Base-by-base conservation (phyloP, 1,284 basidiomycete genomes). In the Fomitopsis schrenkii region DNA sequence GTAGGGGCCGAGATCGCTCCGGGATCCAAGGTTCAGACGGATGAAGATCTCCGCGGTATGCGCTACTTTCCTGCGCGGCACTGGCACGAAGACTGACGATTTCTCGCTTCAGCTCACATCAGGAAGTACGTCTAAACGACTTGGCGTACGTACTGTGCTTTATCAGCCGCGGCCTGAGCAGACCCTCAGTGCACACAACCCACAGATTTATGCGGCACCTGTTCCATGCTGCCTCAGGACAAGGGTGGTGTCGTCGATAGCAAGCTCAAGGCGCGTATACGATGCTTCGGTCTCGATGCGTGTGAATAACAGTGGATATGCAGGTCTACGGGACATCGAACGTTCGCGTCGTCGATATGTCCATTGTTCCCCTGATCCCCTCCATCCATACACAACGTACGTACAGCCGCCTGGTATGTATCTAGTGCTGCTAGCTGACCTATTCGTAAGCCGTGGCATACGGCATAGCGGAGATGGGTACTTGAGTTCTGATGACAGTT, bases 201-300 rank as follows among this genome's bases (percentile, higher is more conserved):
- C 5, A 58, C 56, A 56, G 59, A 65, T 46, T 63, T 60, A 42
- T 22, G 41, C 48, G 54, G 68, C 62, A 53, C 60, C 61, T 77
- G 75, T 58, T 73, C 79, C 0, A 83, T 84, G 82, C 70, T 83
- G 44, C 83, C 83, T 10, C 68, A 74, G 55, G 74, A 75, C 38
- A 67, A 75, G 60, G 80, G 80, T 55, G 83, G 83, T 64, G 83
- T 84, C 26, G 83, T 85, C 46, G 80, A 81, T 71, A 69, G 76
- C 17, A 72, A 72, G 45, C 70, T 84, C n/a, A 71, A 75, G 62
- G 71, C 73, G 2, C 10, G 55, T 52, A 9, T 33, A 22, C 22
- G 22, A 22, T 33, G 30, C 4, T 33, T 33, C 30, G 1, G 5
- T 3, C 30, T 33, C 30, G 30, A 33, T 22, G 22, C 30, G 8